A percentile compares a stretch with the other conserved stretches of the same genome.
phyloP scores from a whole-genome alignment of 768 basidiomycete genomes.

The Imleria badia region DNA sequence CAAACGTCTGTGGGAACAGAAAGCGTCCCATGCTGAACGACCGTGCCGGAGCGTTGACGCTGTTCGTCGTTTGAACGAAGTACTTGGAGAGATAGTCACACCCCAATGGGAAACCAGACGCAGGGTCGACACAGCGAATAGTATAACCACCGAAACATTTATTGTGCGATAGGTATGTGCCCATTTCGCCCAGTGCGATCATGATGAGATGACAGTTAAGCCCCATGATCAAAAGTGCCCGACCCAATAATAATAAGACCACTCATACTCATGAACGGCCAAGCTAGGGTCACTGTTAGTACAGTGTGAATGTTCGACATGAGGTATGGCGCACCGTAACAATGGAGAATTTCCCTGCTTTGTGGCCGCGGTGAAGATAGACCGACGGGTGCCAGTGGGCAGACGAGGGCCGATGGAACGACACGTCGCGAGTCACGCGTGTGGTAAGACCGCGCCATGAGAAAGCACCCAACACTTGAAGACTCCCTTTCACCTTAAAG shows the following conservation, averaged over 20 bases:
- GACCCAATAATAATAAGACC: conserved; percentile 51
- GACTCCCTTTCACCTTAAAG: too few species aligned
- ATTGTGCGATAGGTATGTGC: conserved; percentile 53
- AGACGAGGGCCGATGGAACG: conserved; percentile 23
- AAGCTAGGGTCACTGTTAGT: conserved; percentile 29
- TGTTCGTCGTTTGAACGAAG: conserved; percentile 64
- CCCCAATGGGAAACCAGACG: conserved; percentile 55
- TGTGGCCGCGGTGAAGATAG: conserved; percentile 47
- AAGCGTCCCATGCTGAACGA: conserved; percentile 48
- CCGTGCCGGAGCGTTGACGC: conserved; percentile 60
- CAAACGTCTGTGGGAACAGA: conserved; percentile 48
- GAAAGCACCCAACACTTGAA: too few species aligned
- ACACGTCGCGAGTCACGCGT: too few species aligned
- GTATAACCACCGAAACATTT: conserved; percentile 59
- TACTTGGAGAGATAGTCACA: conserved; percentile 59
- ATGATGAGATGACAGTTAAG: conserved; percentile 60
- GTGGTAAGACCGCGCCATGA: too few species aligned
- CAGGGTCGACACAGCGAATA: conserved; percentile 65
- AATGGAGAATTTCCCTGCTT: conserved; percentile 55
- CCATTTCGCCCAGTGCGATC: conserved; percentile 43
- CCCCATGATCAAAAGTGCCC: conserved; percentile 50
- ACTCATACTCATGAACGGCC: conserved; percentile 51
- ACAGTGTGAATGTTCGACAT: not conserved
- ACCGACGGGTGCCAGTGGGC: conserved; percentile 35
- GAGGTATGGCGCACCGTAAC: conserved; percentile 42